Percentiles rank a stretch among this genome's conserved stretches.
Conservation (phyloP, 805 yeast genomes). For the Metschnikowia kofuensis region DNA sequence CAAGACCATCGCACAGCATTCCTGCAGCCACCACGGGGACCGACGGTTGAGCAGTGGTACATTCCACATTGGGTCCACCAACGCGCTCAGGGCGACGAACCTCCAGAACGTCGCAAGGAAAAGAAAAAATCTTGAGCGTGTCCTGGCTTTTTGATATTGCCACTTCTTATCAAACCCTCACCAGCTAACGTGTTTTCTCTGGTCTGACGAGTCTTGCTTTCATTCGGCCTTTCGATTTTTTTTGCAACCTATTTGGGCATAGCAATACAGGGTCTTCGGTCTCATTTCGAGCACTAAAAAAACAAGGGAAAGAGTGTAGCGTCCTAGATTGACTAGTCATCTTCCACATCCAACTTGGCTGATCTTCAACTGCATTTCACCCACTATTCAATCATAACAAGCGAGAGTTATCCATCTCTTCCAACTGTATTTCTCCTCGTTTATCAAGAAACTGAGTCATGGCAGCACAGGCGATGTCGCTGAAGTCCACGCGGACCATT, state of each 20-base stretch:
- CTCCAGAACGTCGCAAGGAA: not conserved
- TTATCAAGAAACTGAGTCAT: not conserved
- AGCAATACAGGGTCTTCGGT: no score
- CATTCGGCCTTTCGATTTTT: no score
- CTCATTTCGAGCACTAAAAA: no score
- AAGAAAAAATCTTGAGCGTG: no score
- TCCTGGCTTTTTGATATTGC: not conserved
- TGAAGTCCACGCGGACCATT: constrained; percentile 4
- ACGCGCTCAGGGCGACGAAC: not conserved
- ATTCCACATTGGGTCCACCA: not conserved
- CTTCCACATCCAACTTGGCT: no score
- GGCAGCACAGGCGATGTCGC: constrained; percentile 2
- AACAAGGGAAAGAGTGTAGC: no score
- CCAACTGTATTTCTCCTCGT: not conserved
- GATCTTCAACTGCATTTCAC: not conserved
- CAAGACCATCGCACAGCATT: not conserved
- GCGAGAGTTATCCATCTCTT: not conserved
- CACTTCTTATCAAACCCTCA: not conserved
- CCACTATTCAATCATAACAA: not conserved
- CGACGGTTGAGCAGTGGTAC: not conserved
- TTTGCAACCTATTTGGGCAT: no score
- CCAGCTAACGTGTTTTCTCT: not conserved
- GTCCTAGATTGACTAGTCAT: no score
- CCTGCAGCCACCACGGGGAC: not conserved
- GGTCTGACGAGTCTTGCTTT: no score